Evolutionary conservation across 345 rosid genomes (phyloP).

Genomic region (Populus nigra): DNA sequence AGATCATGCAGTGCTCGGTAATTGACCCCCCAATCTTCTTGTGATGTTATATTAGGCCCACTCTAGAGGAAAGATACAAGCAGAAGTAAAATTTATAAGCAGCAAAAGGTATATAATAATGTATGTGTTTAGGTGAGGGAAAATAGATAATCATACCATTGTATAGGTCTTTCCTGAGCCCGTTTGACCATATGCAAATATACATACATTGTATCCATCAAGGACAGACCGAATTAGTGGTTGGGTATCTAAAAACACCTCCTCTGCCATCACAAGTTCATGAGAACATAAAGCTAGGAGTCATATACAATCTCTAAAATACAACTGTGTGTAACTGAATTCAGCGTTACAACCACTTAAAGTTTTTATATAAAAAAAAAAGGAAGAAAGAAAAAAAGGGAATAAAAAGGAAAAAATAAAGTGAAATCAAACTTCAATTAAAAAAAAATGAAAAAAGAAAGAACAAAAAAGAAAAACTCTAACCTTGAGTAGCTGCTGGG

Average conservation of each 20-base stretch:
- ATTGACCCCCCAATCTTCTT: slow-evolving; percentile 97
- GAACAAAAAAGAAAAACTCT: slow-evolving; percentile 6
- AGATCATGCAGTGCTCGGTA: slow-evolving; percentile 91
- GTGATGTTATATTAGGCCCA: slow-evolving; percentile 74
- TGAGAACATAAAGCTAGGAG: background rate
- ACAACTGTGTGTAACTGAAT: slow-evolving; percentile 8
- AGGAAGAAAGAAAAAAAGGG: background rate
- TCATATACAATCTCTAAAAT: background rate
- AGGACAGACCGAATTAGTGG: slow-evolving; percentile 93
- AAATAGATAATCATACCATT: slow-evolving; percentile 51
- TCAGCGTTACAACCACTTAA: background rate
- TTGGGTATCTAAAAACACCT: slow-evolving; percentile 82
- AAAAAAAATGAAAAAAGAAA: background rate
- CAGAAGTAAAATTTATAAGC: background rate
- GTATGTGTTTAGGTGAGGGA: background rate
- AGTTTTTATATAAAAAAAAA: background rate
- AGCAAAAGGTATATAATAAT: background rate
- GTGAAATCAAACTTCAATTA: background rate
- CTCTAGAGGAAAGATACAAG: slow-evolving; percentile 42
- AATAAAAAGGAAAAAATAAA: background rate
- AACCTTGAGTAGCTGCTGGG: slow-evolving; percentile 84
- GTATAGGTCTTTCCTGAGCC: slow-evolving; percentile 99
- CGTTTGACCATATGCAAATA: slow-evolving; percentile 99
- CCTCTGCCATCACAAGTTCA: slow-evolving; percentile 48
- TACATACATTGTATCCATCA: slow-evolving; percentile 93